Evolutionary conservation across 192 early-diverging fungal genomes (phyloP), one percentile per base, ranked within the genome.

Genomic region (Piromyces sp.): DNA sequence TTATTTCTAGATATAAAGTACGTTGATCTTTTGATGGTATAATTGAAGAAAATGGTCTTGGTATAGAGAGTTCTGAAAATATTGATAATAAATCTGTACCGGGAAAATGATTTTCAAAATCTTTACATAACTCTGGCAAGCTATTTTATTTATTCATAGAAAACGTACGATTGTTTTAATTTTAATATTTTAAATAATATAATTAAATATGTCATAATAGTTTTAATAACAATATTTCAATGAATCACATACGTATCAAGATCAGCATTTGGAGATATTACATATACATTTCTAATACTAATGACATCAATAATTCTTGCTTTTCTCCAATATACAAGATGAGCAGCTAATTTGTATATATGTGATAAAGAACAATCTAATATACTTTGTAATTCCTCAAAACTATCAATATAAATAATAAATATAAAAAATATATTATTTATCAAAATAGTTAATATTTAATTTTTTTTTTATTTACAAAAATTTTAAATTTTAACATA

Each of bases 321-420:
- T 82, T 95, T 94, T 81, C 90, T 86, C 97, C 97, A 98, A 84
- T 94, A 96, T 30, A 96, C 94, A 33, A 98, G 86, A 85, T 98
- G 97, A 1, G 96, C 93, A 11, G 93, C 96, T 29, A 96, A 83
- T 22, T 94, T 89, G 84, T 95, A 97, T 3, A 98, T 90, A 83
- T 97, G 97, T 0, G 96, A 93, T 79, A 96, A 88, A n/a, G 97
- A 96, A 85, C 96, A 97, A 85, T 95, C 95, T 30, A 97, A 83
- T 31, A 92, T 86, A 22, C 92, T 85, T 85, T 95, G 93, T 30
- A 98, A 88, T 82, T 95, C 90, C 30, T 94, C 90, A 51, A 98
- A 89, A 79, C 91, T 93, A 85, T 33, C 79, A 19, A 68, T 40
- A 79, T 30, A 84, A 79, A n/a, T n/a, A n/a, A n/a, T n/a, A n/a